A percentile compares a stretch with the other conserved stretches of the same genome.
Evolutionary conservation across 495 filamentous ascomycete species (phyloP).

Genomic region (Neurospora sp.): DNA sequence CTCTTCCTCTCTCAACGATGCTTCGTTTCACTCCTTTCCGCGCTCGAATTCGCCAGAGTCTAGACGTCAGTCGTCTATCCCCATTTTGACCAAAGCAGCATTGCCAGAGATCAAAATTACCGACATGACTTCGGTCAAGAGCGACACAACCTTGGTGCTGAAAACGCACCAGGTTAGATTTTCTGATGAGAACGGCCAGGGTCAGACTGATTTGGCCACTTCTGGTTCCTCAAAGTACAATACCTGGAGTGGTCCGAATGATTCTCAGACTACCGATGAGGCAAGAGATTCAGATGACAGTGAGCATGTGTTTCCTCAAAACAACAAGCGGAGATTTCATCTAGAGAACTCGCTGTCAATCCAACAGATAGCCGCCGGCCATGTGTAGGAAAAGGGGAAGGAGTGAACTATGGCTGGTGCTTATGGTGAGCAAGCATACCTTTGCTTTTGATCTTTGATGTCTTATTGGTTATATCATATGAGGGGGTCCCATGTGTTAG

Average conservation of each 20-base stretch:
- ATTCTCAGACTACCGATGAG: background rate
- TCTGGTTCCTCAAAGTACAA: background rate
- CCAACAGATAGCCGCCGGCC: background rate
- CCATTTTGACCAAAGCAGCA: background rate
- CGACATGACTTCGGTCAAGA: background rate
- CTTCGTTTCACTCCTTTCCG: constrained; percentile 18
- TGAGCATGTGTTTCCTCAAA: background rate
- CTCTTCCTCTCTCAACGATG: constrained; percentile 8
- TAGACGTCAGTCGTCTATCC: background rate
- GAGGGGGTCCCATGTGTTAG: background rate
- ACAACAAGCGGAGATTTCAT: background rate
- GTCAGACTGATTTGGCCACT: background rate
- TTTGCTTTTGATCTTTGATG: background rate
- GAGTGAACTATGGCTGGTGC: background rate
- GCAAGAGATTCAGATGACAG: background rate
- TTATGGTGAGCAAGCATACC: background rate
- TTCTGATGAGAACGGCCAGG: background rate
- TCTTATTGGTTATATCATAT: background rate
- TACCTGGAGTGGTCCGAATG: background rate
- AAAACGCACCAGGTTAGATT: background rate
- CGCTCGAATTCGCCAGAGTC: constrained; percentile 1
- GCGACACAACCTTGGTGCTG: background rate
- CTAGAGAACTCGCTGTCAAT: background rate
- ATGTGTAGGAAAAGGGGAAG: background rate
- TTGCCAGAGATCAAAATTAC: background rate